Evolutionary conservation across 2,329 filamentous ascomycete genomes (phyloP), one percentile per base, ranked within the genome.

Genomic region (Talaromyces pinophilus): DNA sequence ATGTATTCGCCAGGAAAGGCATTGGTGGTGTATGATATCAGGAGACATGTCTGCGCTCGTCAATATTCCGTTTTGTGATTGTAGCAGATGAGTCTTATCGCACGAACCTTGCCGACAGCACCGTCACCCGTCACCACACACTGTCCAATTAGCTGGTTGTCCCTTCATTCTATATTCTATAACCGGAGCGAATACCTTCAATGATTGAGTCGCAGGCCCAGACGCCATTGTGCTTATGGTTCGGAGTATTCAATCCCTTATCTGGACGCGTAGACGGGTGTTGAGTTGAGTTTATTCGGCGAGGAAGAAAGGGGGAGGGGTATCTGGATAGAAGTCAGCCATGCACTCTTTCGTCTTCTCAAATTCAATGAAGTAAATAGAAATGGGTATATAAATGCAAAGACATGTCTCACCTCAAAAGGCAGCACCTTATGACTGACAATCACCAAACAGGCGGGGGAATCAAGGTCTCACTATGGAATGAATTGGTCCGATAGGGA

Each of bases 1-100:
- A 99, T 98, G 82, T 99, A 99, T 86, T 99, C 95, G 81, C 95
- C 95, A n/a, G 95, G 95, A 80, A 99, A 99, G 71, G 95, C 95
- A 84, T 98, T 99, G 70, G 95, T 99, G 70, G 95, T 98, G 84
- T 99, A 99, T 63, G 94, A 98, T 79, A 99, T 99, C 75, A 99
- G 89, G 68, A 99, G 89, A 85, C 95, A 99, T 86, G 95, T 99
- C 94, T 97, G 70, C 54, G 65, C 69, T 40, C 19, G 54, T 57
- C 54, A 57, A 40, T 22, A 50, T 52, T 52, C 30, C 5, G 11
- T 63, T 25, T 8, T 13, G 5, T 44, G 40, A 11, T 25, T 25
- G 22, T 25, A 25, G 22, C 25, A 25, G 25, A 38, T 22, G 13
- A n/a, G 22, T 46, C 60, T 25, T 17, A 15, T 35, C 17, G 22